These are phyloP conservation scores for Tuber aestivum DNA, from an alignment of 495 filamentous ascomycete genomes.

Conservation along the genomic window DNA sequence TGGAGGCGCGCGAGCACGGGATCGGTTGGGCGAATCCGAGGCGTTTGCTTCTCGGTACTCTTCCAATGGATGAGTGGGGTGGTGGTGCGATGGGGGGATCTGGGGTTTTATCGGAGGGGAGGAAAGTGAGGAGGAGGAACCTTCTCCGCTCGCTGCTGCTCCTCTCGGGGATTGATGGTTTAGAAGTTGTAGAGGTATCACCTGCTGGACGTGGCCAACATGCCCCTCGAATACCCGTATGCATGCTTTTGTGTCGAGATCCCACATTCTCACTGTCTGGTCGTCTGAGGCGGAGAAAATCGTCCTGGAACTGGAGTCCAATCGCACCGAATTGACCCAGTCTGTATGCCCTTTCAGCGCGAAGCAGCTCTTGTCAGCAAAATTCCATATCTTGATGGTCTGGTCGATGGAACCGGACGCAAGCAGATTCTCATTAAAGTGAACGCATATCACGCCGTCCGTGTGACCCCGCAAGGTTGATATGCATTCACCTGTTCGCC, in stretches of 20 bases:
- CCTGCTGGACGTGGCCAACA: slow-evolving; percentile 90
- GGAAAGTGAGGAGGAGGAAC: background rate
- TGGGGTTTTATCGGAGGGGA: slow-evolving; percentile 25
- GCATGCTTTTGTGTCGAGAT: slow-evolving; percentile 72
- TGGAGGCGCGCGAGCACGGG: slow-evolving; percentile 63
- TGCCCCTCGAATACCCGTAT: slow-evolving; percentile 73
- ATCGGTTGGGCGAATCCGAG: slow-evolving; percentile 52
- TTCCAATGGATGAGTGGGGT: slow-evolving; percentile 41
- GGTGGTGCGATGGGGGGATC: slow-evolving; percentile 45
- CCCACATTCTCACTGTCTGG: slow-evolving; percentile 85
- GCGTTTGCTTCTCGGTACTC: slow-evolving; percentile 48
- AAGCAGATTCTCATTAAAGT: slow-evolving; percentile 76
- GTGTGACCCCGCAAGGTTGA: slow-evolving; percentile 71
- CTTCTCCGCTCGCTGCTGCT: slow-evolving; percentile 54
- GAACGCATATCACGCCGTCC: slow-evolving; percentile 73
- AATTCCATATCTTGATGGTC: slow-evolving; percentile 91
- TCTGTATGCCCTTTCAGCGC: slow-evolving; percentile 76
- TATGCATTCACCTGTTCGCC: slow-evolving; percentile 83
- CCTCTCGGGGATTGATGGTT: slow-evolving; percentile 57
- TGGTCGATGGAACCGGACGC: slow-evolving; percentile 83
- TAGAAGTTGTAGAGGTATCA: slow-evolving; percentile 71
- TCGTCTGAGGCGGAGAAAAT: slow-evolving; percentile 92
- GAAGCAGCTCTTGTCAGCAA: slow-evolving; percentile 71
- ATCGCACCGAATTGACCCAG: slow-evolving; percentile 87
- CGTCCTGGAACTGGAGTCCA: slow-evolving; percentile 74